Base-by-base conservation (phyloP, 495 filamentous ascomycete genomes). In the Rostrohypoxylon terebratum region DNA sequence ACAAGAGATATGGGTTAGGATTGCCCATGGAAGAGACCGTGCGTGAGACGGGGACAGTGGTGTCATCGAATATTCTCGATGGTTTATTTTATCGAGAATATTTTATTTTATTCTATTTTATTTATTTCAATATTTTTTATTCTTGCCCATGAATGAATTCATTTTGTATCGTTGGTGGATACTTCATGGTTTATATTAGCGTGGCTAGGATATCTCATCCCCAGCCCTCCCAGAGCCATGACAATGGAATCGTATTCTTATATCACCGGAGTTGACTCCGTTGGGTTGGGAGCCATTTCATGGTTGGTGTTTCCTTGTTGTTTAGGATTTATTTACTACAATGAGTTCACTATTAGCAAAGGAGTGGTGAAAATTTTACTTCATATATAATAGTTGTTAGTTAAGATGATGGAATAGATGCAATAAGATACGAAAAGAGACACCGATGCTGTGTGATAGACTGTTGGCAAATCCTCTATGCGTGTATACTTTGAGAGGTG, bases 1-100 rank as follows among this genome's bases (percentile, higher is more conserved):
- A 57, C 42, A 63, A 63, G 31, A 62, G 60, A 44, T 69, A 58
- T 61, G 45, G 47, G 61, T 71, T 65, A 63, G 60, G 60, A 64
- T 70, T 53, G 42, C 10, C 42, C 38, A 33, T 36, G 21, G 20
- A 38, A 66, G 25, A 59, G 68, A 21, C 54, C 68, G 68, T 71
- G 68, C 68, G 68, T 65, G 68, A 60, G 61, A 71, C 48, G 64
- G 55, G 55, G 14, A 61, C 20, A 6, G 60, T 57, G 57, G 45
- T 44, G 31, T 20, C 47, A 65, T 59, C 36, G 38, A 54, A 38
- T 71, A 54, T 60, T 59, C 42, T 34, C 34, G 18, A 23, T 31
- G 48, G 31, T 54, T 64, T 59, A 58, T 59, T 48, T 48, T 31
- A 36, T 55, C 14, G 16, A 36, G 11, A 51, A 53, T 66, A 42